Evolutionary conservation across 306 rosid species (phyloP).

Genomic region (Mimosa pudica): DNA sequence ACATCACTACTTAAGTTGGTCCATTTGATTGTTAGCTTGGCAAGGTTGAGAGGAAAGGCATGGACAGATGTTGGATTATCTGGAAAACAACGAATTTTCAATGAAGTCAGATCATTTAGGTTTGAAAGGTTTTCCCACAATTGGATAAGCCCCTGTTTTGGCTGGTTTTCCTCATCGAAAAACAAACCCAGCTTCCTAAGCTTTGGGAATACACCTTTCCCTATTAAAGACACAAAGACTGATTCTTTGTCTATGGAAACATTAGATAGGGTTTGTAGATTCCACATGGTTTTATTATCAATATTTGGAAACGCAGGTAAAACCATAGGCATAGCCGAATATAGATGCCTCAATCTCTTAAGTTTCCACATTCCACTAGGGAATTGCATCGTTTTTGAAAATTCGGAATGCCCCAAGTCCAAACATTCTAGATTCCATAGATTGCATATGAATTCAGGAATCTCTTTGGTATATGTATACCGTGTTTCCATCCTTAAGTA

Average conservation of each 20-base stretch:
- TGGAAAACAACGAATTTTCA: not conserved
- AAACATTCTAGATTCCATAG: not conserved
- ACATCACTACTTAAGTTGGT: not conserved
- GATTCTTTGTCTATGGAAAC: not conserved
- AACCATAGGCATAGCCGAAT: not conserved
- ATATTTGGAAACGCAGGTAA: not conserved
- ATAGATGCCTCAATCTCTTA: not conserved
- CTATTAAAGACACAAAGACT: not conserved
- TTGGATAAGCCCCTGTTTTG: not conserved
- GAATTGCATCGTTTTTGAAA: no score
- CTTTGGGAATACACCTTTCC: not conserved
- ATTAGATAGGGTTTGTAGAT: not conserved
- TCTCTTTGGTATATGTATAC: rapidly evolving
- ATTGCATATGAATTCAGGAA: not conserved
- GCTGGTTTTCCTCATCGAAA: not conserved
- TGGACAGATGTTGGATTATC: not conserved
- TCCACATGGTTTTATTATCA: not conserved
- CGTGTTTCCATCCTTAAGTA: no score
- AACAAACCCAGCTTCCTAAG: not conserved
- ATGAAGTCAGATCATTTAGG: not conserved
- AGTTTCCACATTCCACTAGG: not conserved
- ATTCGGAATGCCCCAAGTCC: no score
- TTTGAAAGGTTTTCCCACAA: not conserved
- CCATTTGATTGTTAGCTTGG: not conserved
- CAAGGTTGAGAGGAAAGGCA: not conserved